phyloP scores from a whole-genome alignment of 1,284 basidiomycete genomes.

The Leccinum colubrinum region DNA sequence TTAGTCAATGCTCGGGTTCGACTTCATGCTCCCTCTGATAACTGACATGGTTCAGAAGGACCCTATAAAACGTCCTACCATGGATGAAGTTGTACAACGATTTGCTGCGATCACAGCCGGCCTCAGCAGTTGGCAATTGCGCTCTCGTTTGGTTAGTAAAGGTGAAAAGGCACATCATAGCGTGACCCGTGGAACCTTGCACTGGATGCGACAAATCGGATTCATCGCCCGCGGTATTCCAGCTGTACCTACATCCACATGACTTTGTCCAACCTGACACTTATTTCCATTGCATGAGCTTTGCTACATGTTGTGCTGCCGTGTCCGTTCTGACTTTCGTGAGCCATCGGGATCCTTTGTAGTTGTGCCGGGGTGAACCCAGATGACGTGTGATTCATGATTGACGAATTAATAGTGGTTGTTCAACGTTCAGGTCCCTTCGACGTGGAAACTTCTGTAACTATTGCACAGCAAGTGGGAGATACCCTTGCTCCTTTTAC shows the following conservation, averaged over 20 bases:
- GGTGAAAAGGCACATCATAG: conserved; percentile 3
- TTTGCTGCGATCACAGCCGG: conserved; percentile 1
- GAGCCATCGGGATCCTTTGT: background rate
- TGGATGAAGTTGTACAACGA: conserved; percentile 16
- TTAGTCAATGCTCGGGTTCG: conserved; percentile 2
- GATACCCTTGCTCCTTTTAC: no score
- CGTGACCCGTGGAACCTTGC: conserved; percentile 1
- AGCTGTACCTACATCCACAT: conserved; percentile 7
- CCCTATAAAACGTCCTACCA: conserved; percentile 20
- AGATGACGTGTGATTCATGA: background rate
- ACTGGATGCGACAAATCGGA: conserved; percentile 17
- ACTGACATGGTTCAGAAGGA: conserved; percentile 19
- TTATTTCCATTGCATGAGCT: no score
- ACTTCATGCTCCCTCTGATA: conserved; percentile 18
- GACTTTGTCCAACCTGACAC: no score
- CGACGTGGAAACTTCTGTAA: no score
- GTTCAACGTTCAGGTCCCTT: background rate
- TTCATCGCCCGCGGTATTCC: conserved; percentile 11
- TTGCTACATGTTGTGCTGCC: no score
- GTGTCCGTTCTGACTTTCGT: background rate
- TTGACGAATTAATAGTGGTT: background rate
- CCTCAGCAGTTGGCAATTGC: conserved; percentile 15
- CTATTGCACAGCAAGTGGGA: no score
- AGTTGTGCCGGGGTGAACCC: background rate
- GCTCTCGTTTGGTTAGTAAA: conserved; percentile 14